phyloP scores from a whole-genome alignment of 2,329 filamentous ascomycete species.

The Akanthomyces dipterigenus region DNA sequence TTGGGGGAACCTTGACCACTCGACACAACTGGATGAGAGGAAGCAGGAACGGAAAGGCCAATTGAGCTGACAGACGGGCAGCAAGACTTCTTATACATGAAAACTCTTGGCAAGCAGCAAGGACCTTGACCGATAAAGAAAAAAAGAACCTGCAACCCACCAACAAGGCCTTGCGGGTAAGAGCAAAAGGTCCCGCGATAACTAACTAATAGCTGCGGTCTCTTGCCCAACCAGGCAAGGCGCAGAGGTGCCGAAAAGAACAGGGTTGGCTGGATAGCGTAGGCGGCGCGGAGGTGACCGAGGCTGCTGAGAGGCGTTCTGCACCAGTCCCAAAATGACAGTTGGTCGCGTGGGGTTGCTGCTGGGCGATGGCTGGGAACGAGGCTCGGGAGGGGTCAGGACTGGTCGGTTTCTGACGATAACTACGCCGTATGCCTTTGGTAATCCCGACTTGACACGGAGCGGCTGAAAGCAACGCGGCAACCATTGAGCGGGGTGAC shows the following conservation, averaged over 20 bases:
- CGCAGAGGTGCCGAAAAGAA: not conserved
- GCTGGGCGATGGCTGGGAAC: not conserved
- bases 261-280: not conserved
- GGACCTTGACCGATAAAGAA: not conserved
- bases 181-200: slow-evolving; percentile 3
- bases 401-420: not conserved
- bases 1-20: not conserved
- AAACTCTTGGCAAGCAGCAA: slow-evolving; percentile 1
- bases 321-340: not conserved
- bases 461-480: not conserved
- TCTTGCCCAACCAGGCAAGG: not conserved
- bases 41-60: not conserved
- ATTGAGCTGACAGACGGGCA: not conserved
- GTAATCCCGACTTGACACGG: not conserved
- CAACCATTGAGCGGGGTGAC: no score
- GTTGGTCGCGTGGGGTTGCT: not conserved
- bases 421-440: no score
- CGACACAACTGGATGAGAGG: not conserved
- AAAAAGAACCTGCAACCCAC: no score
- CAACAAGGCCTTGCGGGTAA: not conserved
- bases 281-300: slow-evolving; percentile 3
- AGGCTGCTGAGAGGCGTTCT: not conserved
- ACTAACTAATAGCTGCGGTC: not conserved
- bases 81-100: not conserved
- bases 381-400: not conserved